These are phyloP conservation scores for Psilocybe cyanescens DNA, from an alignment of 768 basidiomycete species.

Conservation along the genomic window DNA sequence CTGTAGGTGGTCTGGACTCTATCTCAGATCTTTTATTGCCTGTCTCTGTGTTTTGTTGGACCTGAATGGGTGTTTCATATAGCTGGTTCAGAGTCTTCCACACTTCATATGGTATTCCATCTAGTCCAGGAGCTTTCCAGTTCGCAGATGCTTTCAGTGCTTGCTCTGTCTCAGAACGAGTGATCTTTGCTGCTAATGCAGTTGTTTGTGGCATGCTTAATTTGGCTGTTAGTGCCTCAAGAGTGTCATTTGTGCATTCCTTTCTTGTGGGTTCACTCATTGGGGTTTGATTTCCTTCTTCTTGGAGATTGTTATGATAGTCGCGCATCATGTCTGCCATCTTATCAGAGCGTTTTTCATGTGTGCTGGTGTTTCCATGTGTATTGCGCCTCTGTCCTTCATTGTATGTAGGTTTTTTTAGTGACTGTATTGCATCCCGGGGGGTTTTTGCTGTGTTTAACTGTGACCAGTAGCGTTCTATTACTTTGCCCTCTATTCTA, in stretches of 20 bases:
- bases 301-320: slow-evolving; percentile 33
- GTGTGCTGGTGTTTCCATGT: neutral
- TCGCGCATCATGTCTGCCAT: slow-evolving; percentile 35
- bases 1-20: neutral
- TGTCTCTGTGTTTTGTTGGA: neutral
- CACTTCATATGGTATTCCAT: slow-evolving; percentile 12
- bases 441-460: slow-evolving; percentile 5
- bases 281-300: slow-evolving; percentile 1
- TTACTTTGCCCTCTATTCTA: neutral
- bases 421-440: slow-evolving; percentile 2
- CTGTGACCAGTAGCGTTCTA: slow-evolving; percentile 1
- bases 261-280: neutral
- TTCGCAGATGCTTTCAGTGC: slow-evolving; percentile 4
- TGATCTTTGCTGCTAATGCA: neutral
- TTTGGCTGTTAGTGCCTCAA: neutral
- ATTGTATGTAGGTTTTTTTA: neutral
- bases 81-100: neutral
- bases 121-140: slow-evolving; percentile 11
- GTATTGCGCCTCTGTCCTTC: neutral
- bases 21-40: slow-evolving; percentile 1
- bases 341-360: slow-evolving; percentile 24
- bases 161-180: neutral
- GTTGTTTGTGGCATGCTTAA: neutral
- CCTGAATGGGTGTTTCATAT: no score
- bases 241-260: neutral